Evolutionary conservation across 208 protist genomes (phyloP).

Genomic region (Phytomonas sp.): DNA sequence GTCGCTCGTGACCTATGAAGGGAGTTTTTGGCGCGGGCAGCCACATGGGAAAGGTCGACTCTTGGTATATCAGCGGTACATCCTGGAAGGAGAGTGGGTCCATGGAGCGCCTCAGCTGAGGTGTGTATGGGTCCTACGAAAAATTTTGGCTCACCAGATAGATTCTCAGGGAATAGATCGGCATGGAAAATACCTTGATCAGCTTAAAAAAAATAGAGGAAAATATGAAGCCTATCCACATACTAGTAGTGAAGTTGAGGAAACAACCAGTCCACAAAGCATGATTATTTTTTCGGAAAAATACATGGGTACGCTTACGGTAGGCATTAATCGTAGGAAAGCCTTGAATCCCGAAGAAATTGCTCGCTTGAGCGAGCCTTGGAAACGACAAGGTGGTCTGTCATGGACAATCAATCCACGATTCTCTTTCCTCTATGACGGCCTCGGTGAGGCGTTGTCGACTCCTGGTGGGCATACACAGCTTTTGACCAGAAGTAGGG

Average conservation of each 20-base stretch:
- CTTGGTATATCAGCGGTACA: constrained; percentile 31
- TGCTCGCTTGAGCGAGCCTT: background rate
- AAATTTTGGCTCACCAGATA: background rate
- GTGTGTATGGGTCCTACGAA: background rate
- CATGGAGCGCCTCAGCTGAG: constrained; percentile 22
- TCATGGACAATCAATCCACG: background rate
- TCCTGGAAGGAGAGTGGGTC: constrained; percentile 43
- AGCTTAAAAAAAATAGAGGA: background rate
- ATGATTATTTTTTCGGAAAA: background rate
- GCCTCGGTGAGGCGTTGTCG: background rate
- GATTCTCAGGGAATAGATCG: background rate
- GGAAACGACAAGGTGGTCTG: background rate
- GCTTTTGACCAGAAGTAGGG: background rate
- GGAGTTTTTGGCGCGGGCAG: constrained; percentile 27
- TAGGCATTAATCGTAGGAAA: background rate
- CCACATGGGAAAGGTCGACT: constrained; percentile 40
- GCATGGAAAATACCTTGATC: background rate
- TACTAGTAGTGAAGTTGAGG: background rate
- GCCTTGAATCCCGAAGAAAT: background rate
- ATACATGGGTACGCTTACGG: background rate
- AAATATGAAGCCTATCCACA: background rate
- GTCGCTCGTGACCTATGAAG: constrained; percentile 31
- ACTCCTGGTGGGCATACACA: background rate
- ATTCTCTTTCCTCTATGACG: background rate
- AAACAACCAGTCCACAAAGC: background rate